Evolutionary conservation across 441 rosid genomes (phyloP).

Genomic region (Gossypium gossypioides): DNA sequence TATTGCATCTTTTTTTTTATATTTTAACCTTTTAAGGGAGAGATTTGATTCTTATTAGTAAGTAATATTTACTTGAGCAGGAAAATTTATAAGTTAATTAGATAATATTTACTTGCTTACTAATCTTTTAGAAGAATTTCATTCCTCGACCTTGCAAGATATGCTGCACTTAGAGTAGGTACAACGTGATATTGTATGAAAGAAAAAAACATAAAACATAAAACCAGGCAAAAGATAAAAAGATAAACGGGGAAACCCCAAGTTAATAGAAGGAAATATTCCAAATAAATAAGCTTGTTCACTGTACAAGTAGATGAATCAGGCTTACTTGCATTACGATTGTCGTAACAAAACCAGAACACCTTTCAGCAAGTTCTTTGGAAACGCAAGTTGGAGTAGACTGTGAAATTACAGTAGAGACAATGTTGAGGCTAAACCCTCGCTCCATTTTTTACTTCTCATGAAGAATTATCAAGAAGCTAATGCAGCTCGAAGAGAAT

Average conservation of each 20-base stretch:
- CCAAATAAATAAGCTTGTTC: conserved; percentile 7
- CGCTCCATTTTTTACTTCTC: conserved; percentile 52
- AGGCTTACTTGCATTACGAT: conserved; percentile 77
- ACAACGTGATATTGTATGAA: conserved; percentile 60
- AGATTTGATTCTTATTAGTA: too few species aligned
- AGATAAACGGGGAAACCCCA: neutral
- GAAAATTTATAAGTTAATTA: neutral
- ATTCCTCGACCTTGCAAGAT: conserved; percentile 59
- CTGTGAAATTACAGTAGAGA: conserved; percentile 52
- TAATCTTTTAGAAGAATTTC: conserved; percentile 78
- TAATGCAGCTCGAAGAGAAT: conserved; percentile 83
- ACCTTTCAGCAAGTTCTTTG: conserved; percentile 66
- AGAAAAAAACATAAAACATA: neutral
- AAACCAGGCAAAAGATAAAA: neutral
- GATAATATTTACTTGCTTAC: conserved; percentile 24
- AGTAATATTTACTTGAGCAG: neutral
- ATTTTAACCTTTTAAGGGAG: neutral
- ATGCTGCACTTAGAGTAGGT: conserved; percentile 66
- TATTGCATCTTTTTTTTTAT: neutral
- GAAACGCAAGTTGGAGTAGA: conserved; percentile 74
- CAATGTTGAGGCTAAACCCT: conserved; percentile 59
- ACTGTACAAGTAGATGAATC: neutral
- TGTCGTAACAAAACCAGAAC: conserved; percentile 65
- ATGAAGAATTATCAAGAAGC: conserved; percentile 70
- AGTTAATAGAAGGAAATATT: neutral